These are phyloP conservation scores for Pachysandra terminalis DNA, from an alignment of 164 flowering plant species.

Conservation along the genomic window DNA sequence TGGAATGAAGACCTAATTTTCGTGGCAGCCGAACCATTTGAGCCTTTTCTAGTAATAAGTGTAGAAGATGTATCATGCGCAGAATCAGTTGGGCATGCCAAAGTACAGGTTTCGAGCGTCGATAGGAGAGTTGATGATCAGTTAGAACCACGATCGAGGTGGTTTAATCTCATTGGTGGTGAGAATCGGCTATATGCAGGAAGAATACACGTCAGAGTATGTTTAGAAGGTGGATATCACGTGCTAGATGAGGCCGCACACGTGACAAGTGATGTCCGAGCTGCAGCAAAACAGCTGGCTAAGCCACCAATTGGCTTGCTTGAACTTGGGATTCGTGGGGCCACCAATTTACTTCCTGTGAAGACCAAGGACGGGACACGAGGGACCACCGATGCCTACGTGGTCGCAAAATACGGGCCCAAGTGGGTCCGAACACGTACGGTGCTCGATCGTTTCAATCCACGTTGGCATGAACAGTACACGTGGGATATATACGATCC, in stretches of 20 bases:
- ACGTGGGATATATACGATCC: slow-evolving; percentile 96
- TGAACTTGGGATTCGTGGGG: slow-evolving; percentile 87
- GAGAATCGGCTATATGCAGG: slow-evolving; percentile 62
- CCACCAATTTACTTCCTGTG: slow-evolving; percentile 71
- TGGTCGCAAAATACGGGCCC: slow-evolving; percentile 89
- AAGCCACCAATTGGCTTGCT: slow-evolving; percentile 81
- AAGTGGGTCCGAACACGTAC: slow-evolving; percentile 98
- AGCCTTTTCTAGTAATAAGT: slow-evolving; percentile 61
- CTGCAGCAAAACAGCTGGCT: slow-evolving; percentile 73
- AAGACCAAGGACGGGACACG: slow-evolving; percentile 85
- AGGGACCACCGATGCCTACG: slow-evolving; percentile 91
- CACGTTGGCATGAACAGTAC: slow-evolving; percentile 95
- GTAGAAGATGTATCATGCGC: slow-evolving; percentile 65
- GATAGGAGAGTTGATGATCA: slow-evolving; percentile 61
- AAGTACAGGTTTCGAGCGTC: slow-evolving; percentile 55
- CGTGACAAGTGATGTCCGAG: slow-evolving; percentile 79
- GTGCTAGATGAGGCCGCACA: slow-evolving; percentile 93
- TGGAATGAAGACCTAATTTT: slow-evolving; percentile 94
- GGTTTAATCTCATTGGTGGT: slow-evolving; percentile 69
- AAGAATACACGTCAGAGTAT: slow-evolving; percentile 69
- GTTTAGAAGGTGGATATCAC: slow-evolving; percentile 95
- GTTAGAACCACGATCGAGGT: slow-evolving; percentile 55
- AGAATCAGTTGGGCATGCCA: slow-evolving; percentile 52
- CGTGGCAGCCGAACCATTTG: slow-evolving; percentile 96
- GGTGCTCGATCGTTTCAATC: slow-evolving; percentile 76